phyloP scores from a whole-genome alignment of 2,329 filamentous ascomycete species.

The Penicillium occitanis region DNA sequence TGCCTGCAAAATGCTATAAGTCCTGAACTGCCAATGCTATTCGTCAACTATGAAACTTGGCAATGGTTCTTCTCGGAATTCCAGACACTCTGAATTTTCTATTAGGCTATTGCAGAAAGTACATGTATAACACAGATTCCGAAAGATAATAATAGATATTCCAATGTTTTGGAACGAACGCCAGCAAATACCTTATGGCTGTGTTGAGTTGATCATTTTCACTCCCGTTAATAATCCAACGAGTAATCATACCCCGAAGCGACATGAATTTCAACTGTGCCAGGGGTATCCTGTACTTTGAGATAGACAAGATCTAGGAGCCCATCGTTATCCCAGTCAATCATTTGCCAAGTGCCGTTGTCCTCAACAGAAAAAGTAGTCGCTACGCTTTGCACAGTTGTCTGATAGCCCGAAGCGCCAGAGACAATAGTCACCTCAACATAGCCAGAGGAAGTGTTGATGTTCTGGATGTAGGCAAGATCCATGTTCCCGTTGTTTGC shows the following conservation, averaged over 20 bases:
- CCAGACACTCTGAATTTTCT: background rate
- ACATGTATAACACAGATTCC: background rate
- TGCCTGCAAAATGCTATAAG: background rate
- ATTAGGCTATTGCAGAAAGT: background rate
- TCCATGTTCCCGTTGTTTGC: background rate
- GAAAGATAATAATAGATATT: background rate
- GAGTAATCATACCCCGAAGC: constrained; percentile 15
- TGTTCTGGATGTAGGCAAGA: constrained; percentile 7
- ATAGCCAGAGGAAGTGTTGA: background rate
- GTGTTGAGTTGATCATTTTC: background rate
- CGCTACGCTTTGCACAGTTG: constrained; percentile 49
- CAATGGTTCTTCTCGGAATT: background rate
- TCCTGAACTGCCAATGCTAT: background rate
- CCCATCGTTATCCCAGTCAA: background rate
- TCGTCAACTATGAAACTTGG: background rate
- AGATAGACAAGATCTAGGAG: constrained; percentile 1
- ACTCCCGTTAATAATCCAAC: background rate
- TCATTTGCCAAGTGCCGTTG: constrained; percentile 10
- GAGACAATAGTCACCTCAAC: constrained; percentile 20
- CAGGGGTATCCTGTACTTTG: background rate
- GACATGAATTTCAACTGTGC: constrained; percentile 15
- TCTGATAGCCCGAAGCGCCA: constrained; percentile 33
- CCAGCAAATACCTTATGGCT: background rate
- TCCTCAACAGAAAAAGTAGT: constrained; percentile 6
- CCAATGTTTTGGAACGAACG: background rate